A percentile compares a stretch with the other conserved stretches of the same genome.
phyloP scores from a whole-genome alignment of 139 green algal species.

The Diplosphaera chodatii region DNA sequence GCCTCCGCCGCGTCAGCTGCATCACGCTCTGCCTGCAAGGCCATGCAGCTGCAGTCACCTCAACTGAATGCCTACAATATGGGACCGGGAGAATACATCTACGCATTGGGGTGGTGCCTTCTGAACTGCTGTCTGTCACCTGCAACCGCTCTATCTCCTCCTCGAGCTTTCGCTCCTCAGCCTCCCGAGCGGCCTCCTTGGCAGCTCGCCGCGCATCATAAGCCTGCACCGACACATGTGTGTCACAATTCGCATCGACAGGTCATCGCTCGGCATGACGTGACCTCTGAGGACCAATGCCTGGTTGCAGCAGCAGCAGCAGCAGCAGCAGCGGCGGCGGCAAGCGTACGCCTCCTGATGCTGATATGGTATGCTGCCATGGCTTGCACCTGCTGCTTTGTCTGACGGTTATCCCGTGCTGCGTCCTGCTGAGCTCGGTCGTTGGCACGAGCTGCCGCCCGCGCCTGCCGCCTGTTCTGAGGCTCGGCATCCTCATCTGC shows the following conservation, averaged over 20 bases:
- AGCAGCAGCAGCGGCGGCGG: too few species aligned
- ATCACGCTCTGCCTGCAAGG: conserved; percentile 48
- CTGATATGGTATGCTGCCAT: too few species aligned
- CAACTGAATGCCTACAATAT: too few species aligned
- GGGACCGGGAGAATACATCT: too few species aligned
- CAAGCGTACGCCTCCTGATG: too few species aligned
- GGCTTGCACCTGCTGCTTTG: conserved; percentile 9
- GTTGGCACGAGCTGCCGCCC: conserved; percentile 19
- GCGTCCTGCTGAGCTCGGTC: conserved; percentile 16
- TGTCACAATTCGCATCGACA: too few species aligned
- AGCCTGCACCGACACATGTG: conserved; percentile 23
- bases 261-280: too few species aligned
- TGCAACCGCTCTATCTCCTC: conserved; percentile 54
- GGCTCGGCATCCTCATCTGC: background rate
- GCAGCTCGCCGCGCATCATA: conserved; percentile 52
- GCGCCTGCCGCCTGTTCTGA: conserved; percentile 11
- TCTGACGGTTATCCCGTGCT: background rate
- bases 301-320: too few species aligned
- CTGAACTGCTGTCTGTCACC: too few species aligned
- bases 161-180: conserved; percentile 57
- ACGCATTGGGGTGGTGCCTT: too few species aligned
- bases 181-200: conserved; percentile 61
- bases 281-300: too few species aligned
- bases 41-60: too few species aligned
- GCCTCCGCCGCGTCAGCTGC: conserved; percentile 64